A percentile compares a stretch with the other conserved stretches of the same genome.
These are phyloP conservation scores for Elaeis guineensis DNA, from an alignment of 176 grass and related monocot genomes.

Conservation along the genomic window DNA sequence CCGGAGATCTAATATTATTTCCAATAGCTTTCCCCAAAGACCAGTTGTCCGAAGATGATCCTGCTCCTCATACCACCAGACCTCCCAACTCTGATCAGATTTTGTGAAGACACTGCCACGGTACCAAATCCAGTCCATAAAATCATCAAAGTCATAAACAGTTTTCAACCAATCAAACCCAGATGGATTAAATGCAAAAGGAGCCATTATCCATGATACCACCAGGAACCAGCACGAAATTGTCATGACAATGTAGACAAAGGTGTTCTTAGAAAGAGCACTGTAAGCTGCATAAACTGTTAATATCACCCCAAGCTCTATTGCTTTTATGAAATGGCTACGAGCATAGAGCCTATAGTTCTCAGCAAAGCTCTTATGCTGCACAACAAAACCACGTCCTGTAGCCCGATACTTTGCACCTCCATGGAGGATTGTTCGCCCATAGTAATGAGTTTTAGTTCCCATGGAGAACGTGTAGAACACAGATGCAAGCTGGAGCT, in stretches of 20 bases:
- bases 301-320: conserved; percentile 89
- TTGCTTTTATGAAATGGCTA: conserved; percentile 96
- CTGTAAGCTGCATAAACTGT: conserved; percentile 82
- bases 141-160: conserved; percentile 94
- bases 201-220: conserved; percentile 89
- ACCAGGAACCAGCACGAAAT: conserved; percentile 93
- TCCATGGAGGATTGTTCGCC: conserved; percentile 94
- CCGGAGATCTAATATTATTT: conserved; percentile 88
- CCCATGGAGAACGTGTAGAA: conserved; percentile 99
- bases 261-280: conserved; percentile 68
- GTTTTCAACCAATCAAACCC: conserved; percentile 99
- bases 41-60: conserved; percentile 89
- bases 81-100: conserved; percentile 91
- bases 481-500: conserved; percentile 74
- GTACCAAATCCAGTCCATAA: conserved; percentile 98
- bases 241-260: conserved; percentile 90
- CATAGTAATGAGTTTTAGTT: conserved; percentile 91
- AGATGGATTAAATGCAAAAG: conserved; percentile 96
- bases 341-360: conserved; percentile 94
- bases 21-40: conserved; percentile 85
- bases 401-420: conserved; percentile 94
- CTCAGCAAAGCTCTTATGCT: conserved; percentile 92
- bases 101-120: conserved; percentile 66
- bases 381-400: conserved; percentile 95
- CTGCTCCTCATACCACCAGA: conserved; percentile 95